Evolutionary conservation across 169 alveolate genomes (phyloP), one percentile per base, ranked within the genome.

Genomic region (Plasmodium cynomolgi): DNA sequence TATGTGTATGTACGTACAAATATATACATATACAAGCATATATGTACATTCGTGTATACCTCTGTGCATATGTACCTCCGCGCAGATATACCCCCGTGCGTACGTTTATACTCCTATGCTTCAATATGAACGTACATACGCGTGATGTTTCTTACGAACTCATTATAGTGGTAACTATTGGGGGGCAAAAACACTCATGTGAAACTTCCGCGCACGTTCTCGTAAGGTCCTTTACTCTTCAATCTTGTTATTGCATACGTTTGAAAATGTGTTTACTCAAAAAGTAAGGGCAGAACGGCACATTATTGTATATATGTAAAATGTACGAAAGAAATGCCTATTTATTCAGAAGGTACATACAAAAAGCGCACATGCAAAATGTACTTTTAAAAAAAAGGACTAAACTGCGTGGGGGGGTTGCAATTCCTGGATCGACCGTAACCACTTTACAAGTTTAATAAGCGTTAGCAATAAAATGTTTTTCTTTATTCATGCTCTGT

Each of bases 121-220:
- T 41, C 50, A 23, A 39, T 39, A 31, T n/a, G 20, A 47, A 81
- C 68, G 23, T 81, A 81, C 77, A 81, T 44, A 29, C 6, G 68
- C 33, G 8, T 81, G n/a, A 41, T 9, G 41, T 68, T 84, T 84
- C 50, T 71, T 68, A 71, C 13, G 72, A 68, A 56, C 74, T 72
- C 81, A 68, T 84, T 84, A 39, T 41, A 58, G 81, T 84, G 26
- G 34, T 73, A 47, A 37, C 84, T 39, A 17, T 23, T 80, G 11
- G 11, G 23, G 39, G 34, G 33, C 2, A 41, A 80, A 80, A 37
- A 39, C 56, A 80, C 17, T 41, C 71, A 80, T 50, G 33, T 80
- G 39, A 23, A 41, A 3, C 84, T 39, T 41, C 56, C 6, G 71
- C 84, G 31, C 39, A 20, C 58, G 33, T 80, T 23, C 58, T 39